A percentile compares a stretch with the other conserved stretches of the same genome.
phyloP scores from a whole-genome alignment of 495 filamentous ascomycete species.

The Penicillium canescens region DNA sequence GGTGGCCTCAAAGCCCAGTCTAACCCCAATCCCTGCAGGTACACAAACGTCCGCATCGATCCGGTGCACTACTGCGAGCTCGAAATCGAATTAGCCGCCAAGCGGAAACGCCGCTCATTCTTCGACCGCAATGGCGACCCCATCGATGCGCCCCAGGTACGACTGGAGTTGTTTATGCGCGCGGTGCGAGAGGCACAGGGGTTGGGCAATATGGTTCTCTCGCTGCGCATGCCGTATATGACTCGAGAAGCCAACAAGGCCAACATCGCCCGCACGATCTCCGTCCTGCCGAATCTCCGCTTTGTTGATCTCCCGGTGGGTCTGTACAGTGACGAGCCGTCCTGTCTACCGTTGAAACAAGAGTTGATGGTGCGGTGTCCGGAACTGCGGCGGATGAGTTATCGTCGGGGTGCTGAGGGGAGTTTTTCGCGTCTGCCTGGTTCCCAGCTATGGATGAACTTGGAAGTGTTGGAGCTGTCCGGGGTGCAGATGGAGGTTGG shows the following conservation, averaged over 20 bases:
- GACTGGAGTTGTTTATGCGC: slow-evolving; percentile 75
- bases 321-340: slow-evolving; percentile 75
- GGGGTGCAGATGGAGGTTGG: slow-evolving; percentile 70
- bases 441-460: slow-evolving; percentile 68
- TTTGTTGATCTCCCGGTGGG: slow-evolving; percentile 87
- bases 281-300: slow-evolving; percentile 78
- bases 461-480: slow-evolving; percentile 79
- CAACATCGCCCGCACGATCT: slow-evolving; percentile 81
- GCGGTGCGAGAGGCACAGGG: slow-evolving; percentile 73
- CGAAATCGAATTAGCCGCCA: slow-evolving; percentile 75
- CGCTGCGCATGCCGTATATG: slow-evolving; percentile 95
- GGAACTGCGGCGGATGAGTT: slow-evolving; percentile 85
- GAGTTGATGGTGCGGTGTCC: slow-evolving; percentile 83
- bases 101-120: slow-evolving; percentile 71
- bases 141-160: slow-evolving; percentile 72
- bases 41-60: slow-evolving; percentile 88
- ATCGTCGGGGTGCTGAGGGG: slow-evolving; percentile 73
- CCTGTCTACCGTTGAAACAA: slow-evolving; percentile 71
- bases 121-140: slow-evolving; percentile 75
- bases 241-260: slow-evolving; percentile 83
- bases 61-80: slow-evolving; percentile 91
- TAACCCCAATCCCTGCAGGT: slow-evolving; percentile 50
- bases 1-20: neutral
- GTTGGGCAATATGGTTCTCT: slow-evolving; percentile 66
- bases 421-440: slow-evolving; percentile 68